Evolutionary conservation across 495 filamentous ascomycete genomes (phyloP).

Genomic region (Penicillium coprophilum): DNA sequence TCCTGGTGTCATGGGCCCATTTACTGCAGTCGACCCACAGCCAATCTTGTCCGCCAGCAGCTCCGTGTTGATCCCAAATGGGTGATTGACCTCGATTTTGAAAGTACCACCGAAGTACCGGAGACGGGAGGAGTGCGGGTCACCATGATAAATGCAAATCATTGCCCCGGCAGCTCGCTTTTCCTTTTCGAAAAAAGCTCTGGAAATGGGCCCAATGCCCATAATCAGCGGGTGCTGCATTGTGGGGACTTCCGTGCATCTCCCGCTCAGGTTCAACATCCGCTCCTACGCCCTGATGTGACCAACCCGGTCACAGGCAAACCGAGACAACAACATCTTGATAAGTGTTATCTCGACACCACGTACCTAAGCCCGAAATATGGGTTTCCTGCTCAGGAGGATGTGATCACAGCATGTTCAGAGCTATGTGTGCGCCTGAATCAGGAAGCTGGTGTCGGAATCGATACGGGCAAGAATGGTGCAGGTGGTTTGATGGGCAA

Average conservation of each 20-base stretch:
- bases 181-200: slow-evolving; percentile 85
- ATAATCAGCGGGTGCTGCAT: slow-evolving; percentile 77
- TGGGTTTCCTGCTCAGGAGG: slow-evolving; percentile 84
- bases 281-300: slow-evolving; percentile 71
- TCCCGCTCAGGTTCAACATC: slow-evolving; percentile 80
- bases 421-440: slow-evolving; percentile 79
- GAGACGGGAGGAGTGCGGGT: slow-evolving; percentile 77
- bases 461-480: slow-evolving; percentile 36
- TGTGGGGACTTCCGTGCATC: slow-evolving; percentile 96
- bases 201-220: slow-evolving; percentile 56
- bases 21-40: slow-evolving; percentile 92
- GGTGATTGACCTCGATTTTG: slow-evolving; percentile 83
- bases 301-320: slow-evolving; percentile 66
- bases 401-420: slow-evolving; percentile 82
- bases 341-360: slow-evolving; percentile 94
- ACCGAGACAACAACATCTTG: slow-evolving; percentile 77
- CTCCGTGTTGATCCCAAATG: slow-evolving; percentile 83
- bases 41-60: slow-evolving; percentile 81
- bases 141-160: slow-evolving; percentile 95
- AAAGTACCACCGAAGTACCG: slow-evolving; percentile 75
- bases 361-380: slow-evolving; percentile 97
- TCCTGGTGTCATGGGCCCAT: slow-evolving; percentile 94
- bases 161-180: slow-evolving; percentile 91
- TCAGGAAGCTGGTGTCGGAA: slow-evolving; percentile 53
- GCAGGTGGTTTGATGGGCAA: slow-evolving; percentile 60